Base-by-base conservation (phyloP, 73 alveolate genomes). In the Uronychia setigera region DNA sequence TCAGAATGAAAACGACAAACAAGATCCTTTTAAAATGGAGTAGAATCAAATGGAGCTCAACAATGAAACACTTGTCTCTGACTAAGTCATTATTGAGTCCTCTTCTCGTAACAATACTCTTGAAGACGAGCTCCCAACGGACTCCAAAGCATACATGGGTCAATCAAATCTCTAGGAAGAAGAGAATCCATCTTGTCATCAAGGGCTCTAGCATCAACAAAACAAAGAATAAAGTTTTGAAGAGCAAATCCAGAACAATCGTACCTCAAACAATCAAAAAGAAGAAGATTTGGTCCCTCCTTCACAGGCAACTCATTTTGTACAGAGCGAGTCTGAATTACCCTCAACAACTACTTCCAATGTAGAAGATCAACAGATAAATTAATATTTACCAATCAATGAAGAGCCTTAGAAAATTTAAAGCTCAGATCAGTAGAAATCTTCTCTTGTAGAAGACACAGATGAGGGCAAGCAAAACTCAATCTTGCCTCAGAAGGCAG, bases 401-500 rank as follows among this genome's bases (percentile, higher is more conserved):
- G n/a, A n/a, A n/a, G n/a, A n/a, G n/a, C n/a, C n/a, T n/a, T n/a
- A n/a, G n/a, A n/a, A n/a, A n/a, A n/a, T n/a, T n/a, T n/a, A n/a
- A n/a, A n/a, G n/a, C n/a, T n/a, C n/a, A n/a, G 5, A 46, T 5
- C 67, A 5, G 5, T 5, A 46, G 19, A 46, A 46, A 46, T 46
- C 67, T 19, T 46, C 67, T 11, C 67, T 46, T 19, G n/a, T 46
- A 5, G 67, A 46, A 46, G 67, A 46, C n/a, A 46, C 67, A n/a
- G n/a, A n/a, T n/a, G n/a, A n/a, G n/a, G n/a, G n/a, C n/a, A n/a
- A n/a, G n/a, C 67, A 19, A 46, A 11, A 5, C 19, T 5, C 5
- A 46, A 46, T 11, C 67, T 46, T 46, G 67, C 67, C 67, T 46
- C 67, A 46, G 67, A 46, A 46, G 67, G 67, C 67, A 46, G 67